Percentiles rank a stretch among this genome's conserved stretches.
These are phyloP conservation scores for Bauhinia variegata DNA, from an alignment of 306 rosid genomes.

Conservation along the genomic window DNA sequence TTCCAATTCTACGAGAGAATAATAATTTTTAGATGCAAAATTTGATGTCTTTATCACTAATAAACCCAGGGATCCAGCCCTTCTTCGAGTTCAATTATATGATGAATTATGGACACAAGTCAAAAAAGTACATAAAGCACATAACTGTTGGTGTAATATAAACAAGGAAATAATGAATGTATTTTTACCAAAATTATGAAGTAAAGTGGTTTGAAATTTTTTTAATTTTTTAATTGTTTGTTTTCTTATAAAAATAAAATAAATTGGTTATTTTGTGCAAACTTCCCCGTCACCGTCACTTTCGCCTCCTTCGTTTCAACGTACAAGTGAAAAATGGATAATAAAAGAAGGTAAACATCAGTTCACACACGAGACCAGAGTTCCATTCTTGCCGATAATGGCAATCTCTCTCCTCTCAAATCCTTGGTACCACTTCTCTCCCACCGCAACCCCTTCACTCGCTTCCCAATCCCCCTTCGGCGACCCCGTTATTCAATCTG, in stretches of 20 bases:
- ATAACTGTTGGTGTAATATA: too few relatives aligned
- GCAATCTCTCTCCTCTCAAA: slow-evolving; percentile 11
- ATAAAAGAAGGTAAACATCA: background rate
- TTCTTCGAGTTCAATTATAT: too few relatives aligned
- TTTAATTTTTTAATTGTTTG: too few relatives aligned
- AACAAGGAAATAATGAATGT: too few relatives aligned
- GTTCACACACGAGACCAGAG: background rate
- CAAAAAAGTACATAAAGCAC: background rate
- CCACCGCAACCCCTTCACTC: slow-evolving; percentile 41
- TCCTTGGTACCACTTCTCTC: slow-evolving; percentile 56
- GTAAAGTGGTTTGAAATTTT: too few relatives aligned
- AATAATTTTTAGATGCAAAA: background rate
- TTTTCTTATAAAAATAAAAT: too few relatives aligned
- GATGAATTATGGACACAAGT: too few relatives aligned
- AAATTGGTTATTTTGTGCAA: too few relatives aligned
- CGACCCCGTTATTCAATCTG: slow-evolving; percentile 32
- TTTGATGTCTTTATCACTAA: background rate
- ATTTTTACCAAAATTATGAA: too few relatives aligned
- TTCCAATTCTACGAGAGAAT: background rate
- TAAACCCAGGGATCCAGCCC: background rate
- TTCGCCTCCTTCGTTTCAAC: background rate
- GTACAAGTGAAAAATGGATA: background rate
- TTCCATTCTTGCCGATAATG: background rate
- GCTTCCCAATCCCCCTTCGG: slow-evolving; percentile 37
- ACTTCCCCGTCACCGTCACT: background rate